These are phyloP conservation scores for Bretschneidera sinensis DNA, from an alignment of 345 rosid genomes.

Conservation along the genomic window DNA sequence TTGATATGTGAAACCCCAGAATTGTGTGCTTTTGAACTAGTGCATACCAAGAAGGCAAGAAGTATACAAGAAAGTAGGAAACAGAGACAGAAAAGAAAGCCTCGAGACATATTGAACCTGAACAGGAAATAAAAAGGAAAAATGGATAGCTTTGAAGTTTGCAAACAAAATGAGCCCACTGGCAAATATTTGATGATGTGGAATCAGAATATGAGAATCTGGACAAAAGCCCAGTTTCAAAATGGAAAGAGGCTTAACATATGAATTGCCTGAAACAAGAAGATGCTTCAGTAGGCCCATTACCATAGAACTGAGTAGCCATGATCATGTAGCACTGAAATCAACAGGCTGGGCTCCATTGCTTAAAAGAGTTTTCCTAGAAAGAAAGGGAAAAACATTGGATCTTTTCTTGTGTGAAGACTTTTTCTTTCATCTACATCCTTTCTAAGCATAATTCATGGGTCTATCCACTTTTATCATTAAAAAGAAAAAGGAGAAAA, in stretches of 20 bases:
- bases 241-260: background rate
- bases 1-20: no score
- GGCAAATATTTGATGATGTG: no score
- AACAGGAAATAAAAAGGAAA: no score
- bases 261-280: no score
- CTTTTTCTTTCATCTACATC: slow-evolving; percentile 12
- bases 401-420: slow-evolving; percentile 15
- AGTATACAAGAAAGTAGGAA: no score
- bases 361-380: slow-evolving; percentile 2
- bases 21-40: no score
- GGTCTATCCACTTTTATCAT: slow-evolving; percentile 26
- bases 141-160: no score
- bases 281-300: background rate
- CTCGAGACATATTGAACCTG: no score
- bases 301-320: no score
- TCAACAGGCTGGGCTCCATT: slow-evolving; percentile 26
- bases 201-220: background rate
- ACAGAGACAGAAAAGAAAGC: no score
- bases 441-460: slow-evolving; percentile 20
- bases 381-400: slow-evolving; percentile 3
- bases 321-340: slow-evolving; percentile 18
- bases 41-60: no score
- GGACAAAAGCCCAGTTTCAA: background rate
- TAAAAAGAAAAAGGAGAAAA: slow-evolving; percentile 3
- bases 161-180: no score